phyloP scores from a whole-genome alignment of 306 rosid genomes.

The Quercus alba region DNA sequence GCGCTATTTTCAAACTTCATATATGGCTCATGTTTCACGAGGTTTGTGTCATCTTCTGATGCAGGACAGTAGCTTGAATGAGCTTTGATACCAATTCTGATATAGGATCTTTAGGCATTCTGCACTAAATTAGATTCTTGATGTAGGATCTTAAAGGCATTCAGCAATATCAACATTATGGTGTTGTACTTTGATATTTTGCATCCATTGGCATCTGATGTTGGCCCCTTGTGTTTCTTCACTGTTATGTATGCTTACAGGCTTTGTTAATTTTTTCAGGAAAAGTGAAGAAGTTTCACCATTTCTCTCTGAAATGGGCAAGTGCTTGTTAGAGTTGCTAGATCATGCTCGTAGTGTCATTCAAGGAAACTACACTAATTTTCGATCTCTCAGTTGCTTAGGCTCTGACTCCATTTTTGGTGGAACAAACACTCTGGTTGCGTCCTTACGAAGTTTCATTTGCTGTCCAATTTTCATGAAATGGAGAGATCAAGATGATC shows the following conservation, averaged over 20 bases:
- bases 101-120: too few species aligned
- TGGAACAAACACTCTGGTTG: slow-evolving; percentile 38
- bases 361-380: slow-evolving; percentile 47
- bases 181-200: slow-evolving; percentile 1
- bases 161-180: not conserved
- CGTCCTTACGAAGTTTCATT: slow-evolving; percentile 61
- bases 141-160: too few species aligned
- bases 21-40: slow-evolving; percentile 44
- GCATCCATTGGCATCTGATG: slow-evolving; percentile 5
- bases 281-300: slow-evolving; percentile 42
- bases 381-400: slow-evolving; percentile 37
- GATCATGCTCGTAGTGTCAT: slow-evolving; percentile 46
- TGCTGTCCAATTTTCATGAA: slow-evolving; percentile 54
- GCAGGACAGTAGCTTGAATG: too few species aligned
- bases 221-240: not conserved
- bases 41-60: slow-evolving; percentile 43
- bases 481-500: slow-evolving; percentile 39
- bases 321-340: slow-evolving; percentile 49
- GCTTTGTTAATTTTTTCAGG: slow-evolving; percentile 43
- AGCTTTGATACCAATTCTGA: too few species aligned
- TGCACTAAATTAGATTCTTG: too few species aligned
- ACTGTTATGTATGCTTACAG: slow-evolving; percentile 15
- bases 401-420: slow-evolving; percentile 46
- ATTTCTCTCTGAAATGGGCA: slow-evolving; percentile 53
- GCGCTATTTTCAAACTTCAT: slow-evolving; percentile 70